These are phyloP conservation scores for Cytospora mali DNA, from an alignment of 2,329 filamentous ascomycete species.

Conservation along the genomic window DNA sequence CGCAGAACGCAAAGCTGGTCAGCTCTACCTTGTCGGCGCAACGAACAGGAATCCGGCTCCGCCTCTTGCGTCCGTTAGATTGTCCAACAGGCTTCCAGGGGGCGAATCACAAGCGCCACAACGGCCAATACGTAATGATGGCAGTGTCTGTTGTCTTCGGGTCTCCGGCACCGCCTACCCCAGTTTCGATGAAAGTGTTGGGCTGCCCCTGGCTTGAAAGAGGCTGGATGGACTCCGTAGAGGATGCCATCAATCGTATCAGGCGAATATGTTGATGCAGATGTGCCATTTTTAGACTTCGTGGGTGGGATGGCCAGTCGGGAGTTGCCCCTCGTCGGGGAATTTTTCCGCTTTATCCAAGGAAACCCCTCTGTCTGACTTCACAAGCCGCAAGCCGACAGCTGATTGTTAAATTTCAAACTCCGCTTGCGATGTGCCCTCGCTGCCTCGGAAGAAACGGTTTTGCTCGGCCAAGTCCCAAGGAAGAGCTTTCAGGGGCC, in stretches of 20 bases:
- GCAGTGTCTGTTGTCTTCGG: constrained; percentile 5
- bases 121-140: not conserved
- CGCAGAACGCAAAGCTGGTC: not conserved
- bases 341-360: not conserved
- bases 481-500: not conserved
- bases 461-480: not conserved
- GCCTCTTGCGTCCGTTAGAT: not conserved
- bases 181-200: constrained; percentile 16
- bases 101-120: not conserved
- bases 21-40: not conserved
- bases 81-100: not conserved
- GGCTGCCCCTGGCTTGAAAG: constrained; percentile 11
- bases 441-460: not conserved
- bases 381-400: not conserved
- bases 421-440: not conserved
- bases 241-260: not conserved
- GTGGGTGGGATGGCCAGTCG: constrained; percentile 7
- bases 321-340: constrained; percentile 10
- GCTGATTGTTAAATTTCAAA: not conserved
- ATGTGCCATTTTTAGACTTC: constrained; percentile 23
- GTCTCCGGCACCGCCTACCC: constrained; percentile 8
- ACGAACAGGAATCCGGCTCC: not conserved
- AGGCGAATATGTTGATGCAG: constrained; percentile 7
- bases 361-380: not conserved
- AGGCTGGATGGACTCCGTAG: not conserved